Conservation (phyloP, 2,329 filamentous ascomycete species). For the Incumbomyces lentus region DNA sequence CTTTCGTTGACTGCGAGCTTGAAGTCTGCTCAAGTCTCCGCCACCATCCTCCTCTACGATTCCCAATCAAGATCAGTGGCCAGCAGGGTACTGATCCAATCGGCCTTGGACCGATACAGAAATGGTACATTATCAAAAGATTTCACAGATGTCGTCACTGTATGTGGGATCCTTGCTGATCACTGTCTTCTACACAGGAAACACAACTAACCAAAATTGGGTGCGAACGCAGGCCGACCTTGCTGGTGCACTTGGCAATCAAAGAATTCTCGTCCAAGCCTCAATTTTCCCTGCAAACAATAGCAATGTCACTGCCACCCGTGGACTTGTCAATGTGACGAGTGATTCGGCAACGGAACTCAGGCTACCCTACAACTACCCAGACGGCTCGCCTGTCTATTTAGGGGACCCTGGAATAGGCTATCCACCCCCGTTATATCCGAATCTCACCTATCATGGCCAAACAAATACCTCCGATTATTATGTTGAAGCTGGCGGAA, state of each 20-base stretch:
- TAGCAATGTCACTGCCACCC: constrained; percentile 38
- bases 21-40: constrained; percentile 71
- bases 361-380: constrained; percentile 49
- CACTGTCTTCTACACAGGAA: constrained; percentile 29
- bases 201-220: constrained; percentile 53
- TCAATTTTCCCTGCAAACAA: constrained; percentile 61
- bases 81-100: constrained; percentile 49
- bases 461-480: constrained; percentile 25
- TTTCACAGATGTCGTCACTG: not conserved
- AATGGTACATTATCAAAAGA: constrained; percentile 16
- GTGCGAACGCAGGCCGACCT: constrained; percentile 52
- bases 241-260: constrained; percentile 54
- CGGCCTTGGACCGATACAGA: constrained; percentile 42
- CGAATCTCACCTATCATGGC: constrained; percentile 59
- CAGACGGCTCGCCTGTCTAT: constrained; percentile 48
- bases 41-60: constrained; percentile 69
- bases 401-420: constrained; percentile 56
- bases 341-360: constrained; percentile 40
- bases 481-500: constrained; percentile 33
- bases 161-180: constrained; percentile 5
- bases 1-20: constrained; percentile 72
- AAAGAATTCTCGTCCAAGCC: constrained; percentile 56
- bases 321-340: constrained; percentile 57
- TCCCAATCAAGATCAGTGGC: constrained; percentile 62
- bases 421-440: constrained; percentile 63